Conservation (phyloP, 345 rosid genomes). For the Gynandropsis gynandra region DNA sequence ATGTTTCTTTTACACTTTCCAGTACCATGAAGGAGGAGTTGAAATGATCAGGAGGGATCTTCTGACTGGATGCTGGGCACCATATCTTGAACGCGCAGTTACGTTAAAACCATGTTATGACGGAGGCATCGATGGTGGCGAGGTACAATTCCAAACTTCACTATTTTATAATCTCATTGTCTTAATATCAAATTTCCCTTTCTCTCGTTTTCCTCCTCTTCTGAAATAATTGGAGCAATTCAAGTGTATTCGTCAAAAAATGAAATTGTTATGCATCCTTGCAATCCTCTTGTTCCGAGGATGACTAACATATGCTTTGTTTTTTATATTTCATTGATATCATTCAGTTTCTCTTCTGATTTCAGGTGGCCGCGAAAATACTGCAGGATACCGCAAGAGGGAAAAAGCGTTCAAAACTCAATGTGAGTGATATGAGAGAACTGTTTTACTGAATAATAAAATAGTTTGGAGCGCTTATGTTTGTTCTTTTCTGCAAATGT, state of each 20-base stretch:
- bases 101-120: conserved; percentile 77
- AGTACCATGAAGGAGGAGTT: conserved; percentile 82
- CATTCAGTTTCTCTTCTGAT: conserved; percentile 1
- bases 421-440: conserved; percentile 37
- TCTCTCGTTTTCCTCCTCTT: too few species aligned
- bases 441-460: not conserved
- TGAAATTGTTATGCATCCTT: too few species aligned
- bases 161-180: not conserved
- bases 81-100: conserved; percentile 86
- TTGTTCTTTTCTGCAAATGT: not conserved
- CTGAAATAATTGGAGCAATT: not conserved
- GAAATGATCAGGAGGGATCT: conserved; percentile 96
- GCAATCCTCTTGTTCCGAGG: too few species aligned
- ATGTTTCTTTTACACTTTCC: conserved; percentile 7
- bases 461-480: not conserved
- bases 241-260: too few species aligned
- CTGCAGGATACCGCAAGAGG: conserved; percentile 85
- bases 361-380: conserved; percentile 76
- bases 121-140: conserved; percentile 81
- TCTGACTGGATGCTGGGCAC: conserved; percentile 80
- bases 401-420: conserved; percentile 61
- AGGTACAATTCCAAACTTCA: conserved; percentile 40
- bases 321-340: too few species aligned
- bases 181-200: too few species aligned
- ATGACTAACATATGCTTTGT: too few species aligned